These are phyloP conservation scores for Ogataea zsoltii DNA, from an alignment of 805 yeast species.

Conservation along the genomic window DNA sequence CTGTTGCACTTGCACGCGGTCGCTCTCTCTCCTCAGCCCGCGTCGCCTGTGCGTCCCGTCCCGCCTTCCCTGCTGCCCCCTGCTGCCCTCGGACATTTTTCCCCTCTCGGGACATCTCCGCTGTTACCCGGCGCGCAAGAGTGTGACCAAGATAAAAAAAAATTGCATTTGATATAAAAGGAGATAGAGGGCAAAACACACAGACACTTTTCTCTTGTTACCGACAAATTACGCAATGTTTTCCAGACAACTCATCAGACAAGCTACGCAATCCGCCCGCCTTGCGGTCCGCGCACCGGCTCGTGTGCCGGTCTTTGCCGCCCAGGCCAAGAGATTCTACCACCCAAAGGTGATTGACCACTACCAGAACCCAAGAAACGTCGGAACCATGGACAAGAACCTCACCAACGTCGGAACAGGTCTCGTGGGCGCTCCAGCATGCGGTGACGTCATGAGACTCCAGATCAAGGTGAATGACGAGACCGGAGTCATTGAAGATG, in stretches of 20 bases:
- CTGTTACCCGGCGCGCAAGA: slow-evolving; percentile 1
- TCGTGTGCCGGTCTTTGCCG: background rate
- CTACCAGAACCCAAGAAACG: slow-evolving; percentile 95
- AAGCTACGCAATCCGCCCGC: slow-evolving; percentile 6
- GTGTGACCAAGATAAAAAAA: slow-evolving; percentile 4
- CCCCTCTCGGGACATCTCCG: background rate
- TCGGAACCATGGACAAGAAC: slow-evolving; percentile 85
- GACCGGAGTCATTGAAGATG: slow-evolving; percentile 90
- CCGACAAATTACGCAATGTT: slow-evolving; percentile 13
- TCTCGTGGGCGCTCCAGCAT: slow-evolving; percentile 97
- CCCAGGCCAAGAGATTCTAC: slow-evolving; percentile 39
- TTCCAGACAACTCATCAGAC: slow-evolving; percentile 21
- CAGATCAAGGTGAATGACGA: slow-evolving; percentile 91
- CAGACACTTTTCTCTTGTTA: background rate
- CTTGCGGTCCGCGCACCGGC: background rate
- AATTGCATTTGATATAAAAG: background rate
- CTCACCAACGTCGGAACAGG: slow-evolving; percentile 89
- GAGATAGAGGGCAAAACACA: background rate
- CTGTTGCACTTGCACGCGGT: no score
- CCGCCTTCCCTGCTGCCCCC: no score
- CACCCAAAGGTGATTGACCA: slow-evolving; percentile 96
- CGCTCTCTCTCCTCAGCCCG: no score
- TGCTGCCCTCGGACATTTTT: background rate
- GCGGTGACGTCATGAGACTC: slow-evolving; percentile 98
- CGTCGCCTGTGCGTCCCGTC: no score